phyloP scores from a whole-genome alignment of 1,284 basidiomycete species.

The Coriolopsis trogii region DNA sequence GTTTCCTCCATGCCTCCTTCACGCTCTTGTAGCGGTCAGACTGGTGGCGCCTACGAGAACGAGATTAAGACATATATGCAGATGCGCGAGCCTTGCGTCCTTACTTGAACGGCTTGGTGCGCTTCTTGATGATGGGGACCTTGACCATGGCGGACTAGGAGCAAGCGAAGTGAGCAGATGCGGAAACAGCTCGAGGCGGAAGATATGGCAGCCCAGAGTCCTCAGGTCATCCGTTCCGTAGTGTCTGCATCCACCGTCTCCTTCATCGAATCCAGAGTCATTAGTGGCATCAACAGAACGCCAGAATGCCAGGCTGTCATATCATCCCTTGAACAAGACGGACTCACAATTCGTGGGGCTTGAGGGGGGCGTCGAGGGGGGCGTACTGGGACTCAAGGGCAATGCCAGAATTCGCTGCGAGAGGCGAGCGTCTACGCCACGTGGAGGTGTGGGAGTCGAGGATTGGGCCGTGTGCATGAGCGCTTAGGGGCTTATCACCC shows the following conservation, averaged over 20 bases:
- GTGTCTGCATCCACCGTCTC: slow-evolving; percentile 29
- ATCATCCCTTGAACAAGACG: slow-evolving; percentile 12
- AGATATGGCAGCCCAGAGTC: slow-evolving; percentile 14
- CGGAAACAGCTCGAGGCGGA: not conserved
- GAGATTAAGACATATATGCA: not conserved
- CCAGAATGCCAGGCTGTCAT: slow-evolving; percentile 15
- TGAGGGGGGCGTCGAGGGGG: slow-evolving; percentile 32
- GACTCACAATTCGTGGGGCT: slow-evolving; percentile 44
- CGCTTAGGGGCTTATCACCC: slow-evolving; percentile 17
- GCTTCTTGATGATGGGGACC: slow-evolving; percentile 95
- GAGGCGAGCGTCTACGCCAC: slow-evolving; percentile 17
- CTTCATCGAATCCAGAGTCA: not conserved
- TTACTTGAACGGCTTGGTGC: slow-evolving; percentile 93
- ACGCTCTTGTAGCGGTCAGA: slow-evolving; percentile 95
- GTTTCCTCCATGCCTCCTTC: slow-evolving; percentile 97
- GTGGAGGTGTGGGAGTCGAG: slow-evolving; percentile 6
- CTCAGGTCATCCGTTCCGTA: slow-evolving; percentile 27
- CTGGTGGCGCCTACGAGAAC: slow-evolving; percentile 81
- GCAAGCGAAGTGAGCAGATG: slow-evolving; percentile 8
- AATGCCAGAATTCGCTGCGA: slow-evolving; percentile 7
- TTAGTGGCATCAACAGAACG: slow-evolving; percentile 27
- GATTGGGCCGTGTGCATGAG: slow-evolving; percentile 4
- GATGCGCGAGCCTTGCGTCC: slow-evolving; percentile 31
- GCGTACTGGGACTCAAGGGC: slow-evolving; percentile 18
- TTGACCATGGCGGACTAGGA: slow-evolving; percentile 70